phyloP scores from a whole-genome alignment of 1,284 basidiomycete species.

The Moniliophthora roreri region DNA sequence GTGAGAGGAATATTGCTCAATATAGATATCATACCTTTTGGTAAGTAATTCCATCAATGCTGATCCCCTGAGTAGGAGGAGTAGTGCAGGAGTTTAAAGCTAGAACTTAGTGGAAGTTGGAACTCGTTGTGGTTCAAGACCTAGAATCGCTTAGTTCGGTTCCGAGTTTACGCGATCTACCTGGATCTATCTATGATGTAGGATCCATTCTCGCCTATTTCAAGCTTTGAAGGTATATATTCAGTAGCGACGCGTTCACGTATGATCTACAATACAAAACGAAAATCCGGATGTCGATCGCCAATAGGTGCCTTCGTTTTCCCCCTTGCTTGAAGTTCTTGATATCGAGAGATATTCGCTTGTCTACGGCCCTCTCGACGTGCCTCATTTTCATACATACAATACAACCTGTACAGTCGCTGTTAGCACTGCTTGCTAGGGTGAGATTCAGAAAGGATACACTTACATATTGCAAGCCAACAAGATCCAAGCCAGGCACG shows the following conservation, averaged over 20 bases:
- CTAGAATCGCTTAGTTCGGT: no score
- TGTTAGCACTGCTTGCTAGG: background rate
- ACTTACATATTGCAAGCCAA: constrained; percentile 55
- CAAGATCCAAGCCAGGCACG: constrained; percentile 50
- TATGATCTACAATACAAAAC: constrained; percentile 38
- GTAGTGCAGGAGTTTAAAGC: no score
- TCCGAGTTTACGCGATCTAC: no score
- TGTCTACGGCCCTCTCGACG: constrained; percentile 51
- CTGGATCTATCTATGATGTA: no score
- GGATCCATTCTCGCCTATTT: no score
- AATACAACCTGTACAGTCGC: constrained; percentile 40
- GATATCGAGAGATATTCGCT: constrained; percentile 46
- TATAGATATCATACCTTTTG: no score
- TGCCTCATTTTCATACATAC: constrained; percentile 58
- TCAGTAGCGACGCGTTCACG: background rate
- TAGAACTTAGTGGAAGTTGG: no score
- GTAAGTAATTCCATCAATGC: no score
- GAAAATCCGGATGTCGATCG: constrained; percentile 56
- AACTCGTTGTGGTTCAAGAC: no score
- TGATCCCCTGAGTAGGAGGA: no score
- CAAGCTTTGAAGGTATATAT: no score
- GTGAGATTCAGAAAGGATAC: background rate
- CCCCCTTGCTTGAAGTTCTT: constrained; percentile 47
- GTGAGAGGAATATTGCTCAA: no score
- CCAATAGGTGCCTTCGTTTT: constrained; percentile 57